Conservation (phyloP, 805 yeast genomes). For the Pichia cabralensis region DNA sequence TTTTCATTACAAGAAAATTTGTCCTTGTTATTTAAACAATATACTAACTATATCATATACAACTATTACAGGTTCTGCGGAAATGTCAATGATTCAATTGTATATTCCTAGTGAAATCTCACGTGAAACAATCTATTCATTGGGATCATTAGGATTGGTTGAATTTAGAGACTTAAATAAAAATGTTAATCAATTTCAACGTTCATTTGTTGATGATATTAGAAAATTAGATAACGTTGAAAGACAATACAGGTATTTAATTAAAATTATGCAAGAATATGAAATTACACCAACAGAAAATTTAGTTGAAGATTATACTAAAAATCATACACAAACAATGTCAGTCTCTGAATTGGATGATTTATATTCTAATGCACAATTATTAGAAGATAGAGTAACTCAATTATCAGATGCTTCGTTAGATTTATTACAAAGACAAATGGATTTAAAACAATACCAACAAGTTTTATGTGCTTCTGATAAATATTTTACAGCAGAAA, state of each 20-base stretch:
- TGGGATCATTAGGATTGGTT: constrained; percentile 77
- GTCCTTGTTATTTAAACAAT: no score
- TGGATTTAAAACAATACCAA: constrained; percentile 61
- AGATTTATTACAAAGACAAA: constrained; percentile 50
- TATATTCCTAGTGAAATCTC: constrained; percentile 87
- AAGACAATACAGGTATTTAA: constrained; percentile 63
- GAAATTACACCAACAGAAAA: constrained; percentile 17
- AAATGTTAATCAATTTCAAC: constrained; percentile 77
- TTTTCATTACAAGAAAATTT: not conserved
- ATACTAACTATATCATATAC: not conserved
- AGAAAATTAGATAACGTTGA: constrained; percentile 78
- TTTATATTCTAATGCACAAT: constrained; percentile 47
- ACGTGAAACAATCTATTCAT: constrained; percentile 72
- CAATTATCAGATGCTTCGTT: constrained; percentile 66
- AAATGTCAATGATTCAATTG: constrained; percentile 87
- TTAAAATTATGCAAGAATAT: constrained; percentile 37
- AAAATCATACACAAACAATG: constrained; percentile 13
- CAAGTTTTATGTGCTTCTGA: constrained; percentile 46
- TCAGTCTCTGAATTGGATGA: constrained; percentile 53
- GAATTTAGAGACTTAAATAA: constrained; percentile 88
- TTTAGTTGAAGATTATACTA: constrained; percentile 15
- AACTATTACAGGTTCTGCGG: constrained; percentile 64
- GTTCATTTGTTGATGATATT: constrained; percentile 83
- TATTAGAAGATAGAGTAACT: constrained; percentile 63
- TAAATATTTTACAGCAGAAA: constrained; percentile 30